phyloP scores from a whole-genome alignment of 768 basidiomycete genomes.

The Lactarius quietus region DNA sequence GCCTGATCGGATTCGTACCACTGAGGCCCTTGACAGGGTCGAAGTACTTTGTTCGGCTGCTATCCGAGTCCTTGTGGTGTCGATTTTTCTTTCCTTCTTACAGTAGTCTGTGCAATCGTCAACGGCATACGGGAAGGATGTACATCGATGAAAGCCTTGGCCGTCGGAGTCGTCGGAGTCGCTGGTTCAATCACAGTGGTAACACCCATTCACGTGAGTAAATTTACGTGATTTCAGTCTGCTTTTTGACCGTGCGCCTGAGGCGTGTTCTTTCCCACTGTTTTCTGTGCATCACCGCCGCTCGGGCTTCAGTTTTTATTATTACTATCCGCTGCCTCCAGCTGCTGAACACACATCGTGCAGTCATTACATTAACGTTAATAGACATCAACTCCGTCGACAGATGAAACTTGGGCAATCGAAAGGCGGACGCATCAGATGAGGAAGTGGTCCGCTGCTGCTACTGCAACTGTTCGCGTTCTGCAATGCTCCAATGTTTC shows the following conservation, averaged over 20 bases:
- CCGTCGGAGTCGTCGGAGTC: too few relatives aligned
- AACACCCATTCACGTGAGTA: too few relatives aligned
- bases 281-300: neutral
- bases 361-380: neutral
- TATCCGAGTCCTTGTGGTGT: too few relatives aligned
- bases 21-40: too few relatives aligned
- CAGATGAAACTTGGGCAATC: neutral
- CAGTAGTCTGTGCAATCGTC: too few relatives aligned
- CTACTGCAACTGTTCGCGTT: neutral
- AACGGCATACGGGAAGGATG: too few relatives aligned
- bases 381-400: neutral
- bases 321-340: neutral
- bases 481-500: neutral
- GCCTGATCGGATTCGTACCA: too few relatives aligned
- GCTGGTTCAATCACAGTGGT: too few relatives aligned
- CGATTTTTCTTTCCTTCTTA: too few relatives aligned
- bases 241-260: too few relatives aligned
- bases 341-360: neutral
- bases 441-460: neutral
- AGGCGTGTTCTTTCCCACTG: neutral
- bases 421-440: neutral
- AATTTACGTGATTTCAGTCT: neutral
- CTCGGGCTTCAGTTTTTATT: neutral
- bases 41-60: too few relatives aligned
- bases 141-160: too few relatives aligned